These are phyloP conservation scores for Globisporangium uncinulatum DNA, from an alignment of 352 stramenopile species.

Conservation along the genomic window DNA sequence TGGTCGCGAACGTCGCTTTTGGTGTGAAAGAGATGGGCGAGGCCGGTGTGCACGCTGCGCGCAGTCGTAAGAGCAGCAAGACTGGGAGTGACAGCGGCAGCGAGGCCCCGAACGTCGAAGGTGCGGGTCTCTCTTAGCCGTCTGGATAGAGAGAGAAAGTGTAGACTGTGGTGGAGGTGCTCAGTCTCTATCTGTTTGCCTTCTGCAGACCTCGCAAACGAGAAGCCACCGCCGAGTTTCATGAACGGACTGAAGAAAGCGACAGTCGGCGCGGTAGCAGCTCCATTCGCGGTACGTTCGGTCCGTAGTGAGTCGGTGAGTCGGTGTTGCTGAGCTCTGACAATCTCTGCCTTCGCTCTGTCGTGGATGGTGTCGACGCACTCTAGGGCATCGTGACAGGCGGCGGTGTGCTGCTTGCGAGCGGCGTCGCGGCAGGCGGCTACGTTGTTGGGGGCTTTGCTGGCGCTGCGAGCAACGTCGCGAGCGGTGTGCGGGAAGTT, in stretches of 20 bases:
- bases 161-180: neutral
- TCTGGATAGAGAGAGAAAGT: too few species aligned
- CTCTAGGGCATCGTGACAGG: slow-evolving; percentile 67
- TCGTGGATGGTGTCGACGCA: neutral
- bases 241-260: slow-evolving; percentile 85
- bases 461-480: slow-evolving; percentile 75
- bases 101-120: slow-evolving; percentile 14
- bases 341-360: neutral
- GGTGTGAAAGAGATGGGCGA: slow-evolving; percentile 87
- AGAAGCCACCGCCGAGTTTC: slow-evolving; percentile 74
- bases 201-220: slow-evolving; percentile 29
- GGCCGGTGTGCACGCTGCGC: slow-evolving; percentile 66
- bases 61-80: slow-evolving; percentile 55
- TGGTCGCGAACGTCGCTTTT: slow-evolving; percentile 78
- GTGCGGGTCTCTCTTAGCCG: neutral
- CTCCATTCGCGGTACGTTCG: slow-evolving; percentile 64
- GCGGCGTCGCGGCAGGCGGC: slow-evolving; percentile 65
- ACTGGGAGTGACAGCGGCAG: slow-evolving; percentile 28
- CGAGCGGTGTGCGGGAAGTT: slow-evolving; percentile 74
- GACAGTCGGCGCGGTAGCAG: slow-evolving; percentile 72
- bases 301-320: neutral
- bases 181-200: neutral
- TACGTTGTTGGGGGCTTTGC: slow-evolving; percentile 82
- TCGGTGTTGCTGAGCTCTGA: too few species aligned
- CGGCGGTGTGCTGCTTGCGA: slow-evolving; percentile 67